Evolutionary conservation across 768 basidiomycete species (phyloP).

Genomic region (Xerocomellus intermedius): DNA sequence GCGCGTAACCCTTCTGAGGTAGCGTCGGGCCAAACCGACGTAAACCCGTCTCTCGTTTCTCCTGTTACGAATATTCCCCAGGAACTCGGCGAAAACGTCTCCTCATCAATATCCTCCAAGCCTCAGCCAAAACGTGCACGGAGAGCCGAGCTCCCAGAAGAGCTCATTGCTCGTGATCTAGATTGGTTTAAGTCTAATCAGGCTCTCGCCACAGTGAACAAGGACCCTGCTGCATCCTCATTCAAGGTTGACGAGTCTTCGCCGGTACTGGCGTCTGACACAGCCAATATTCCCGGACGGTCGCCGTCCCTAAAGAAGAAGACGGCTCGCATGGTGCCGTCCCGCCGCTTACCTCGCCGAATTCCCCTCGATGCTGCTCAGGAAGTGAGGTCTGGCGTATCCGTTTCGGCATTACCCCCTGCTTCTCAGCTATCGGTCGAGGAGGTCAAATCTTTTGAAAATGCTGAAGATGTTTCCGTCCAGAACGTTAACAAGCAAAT

Average conservation of each 20-base stretch:
- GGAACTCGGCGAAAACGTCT: not conserved
- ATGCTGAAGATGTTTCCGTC: not conserved
- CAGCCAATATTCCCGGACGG: not conserved
- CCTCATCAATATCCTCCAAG: constrained; percentile 7
- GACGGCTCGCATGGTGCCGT: constrained; percentile 28
- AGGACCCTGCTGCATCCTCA: not conserved
- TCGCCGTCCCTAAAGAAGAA: constrained; percentile 15
- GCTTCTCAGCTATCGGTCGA: not conserved
- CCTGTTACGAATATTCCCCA: not conserved
- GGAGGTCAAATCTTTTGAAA: not conserved
- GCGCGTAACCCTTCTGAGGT: not conserved
- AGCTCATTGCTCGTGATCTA: constrained; percentile 29
- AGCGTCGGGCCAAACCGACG: not conserved
- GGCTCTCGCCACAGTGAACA: not conserved
- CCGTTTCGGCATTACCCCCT: not conserved
- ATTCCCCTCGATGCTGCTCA: constrained; percentile 1
- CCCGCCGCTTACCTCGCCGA: constrained; percentile 22
- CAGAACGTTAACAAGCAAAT: constrained; percentile 2
- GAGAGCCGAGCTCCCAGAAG: constrained; percentile 21
- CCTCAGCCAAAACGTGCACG: constrained; percentile 30
- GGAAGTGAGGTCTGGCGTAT: not conserved
- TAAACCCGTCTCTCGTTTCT: not conserved
- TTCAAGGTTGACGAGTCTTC: not conserved
- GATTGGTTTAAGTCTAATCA: constrained; percentile 29
- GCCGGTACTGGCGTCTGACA: not conserved